Evolutionary conservation across 805 yeast species (phyloP).

Genomic region (Candida caryicola): DNA sequence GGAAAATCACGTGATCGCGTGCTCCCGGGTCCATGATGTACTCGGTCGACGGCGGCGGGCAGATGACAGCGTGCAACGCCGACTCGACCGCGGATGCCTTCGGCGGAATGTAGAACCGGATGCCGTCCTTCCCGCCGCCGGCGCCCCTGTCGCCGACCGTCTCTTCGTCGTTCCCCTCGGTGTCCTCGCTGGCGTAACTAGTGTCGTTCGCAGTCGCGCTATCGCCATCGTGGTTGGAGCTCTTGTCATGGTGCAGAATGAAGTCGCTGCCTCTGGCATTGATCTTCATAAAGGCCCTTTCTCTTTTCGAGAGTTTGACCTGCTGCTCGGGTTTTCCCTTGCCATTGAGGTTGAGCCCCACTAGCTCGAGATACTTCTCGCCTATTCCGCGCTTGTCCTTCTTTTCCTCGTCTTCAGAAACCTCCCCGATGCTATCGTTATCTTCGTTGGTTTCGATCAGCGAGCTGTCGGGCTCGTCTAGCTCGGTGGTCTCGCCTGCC

Average conservation of each 20-base stretch:
- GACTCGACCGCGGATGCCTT: slow-evolving; percentile 43
- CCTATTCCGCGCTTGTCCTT: not conserved
- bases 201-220: not conserved
- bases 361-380: slow-evolving; percentile 8
- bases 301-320: slow-evolving; percentile 9
- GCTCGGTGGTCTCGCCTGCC: not conserved
- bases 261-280: slow-evolving; percentile 18
- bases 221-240: not conserved
- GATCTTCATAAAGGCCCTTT: slow-evolving; percentile 18
- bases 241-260: not conserved
- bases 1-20: slow-evolving; percentile 39
- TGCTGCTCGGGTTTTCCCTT: not conserved
- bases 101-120: slow-evolving; percentile 41
- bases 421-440: slow-evolving; percentile 5
- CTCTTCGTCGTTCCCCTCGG: slow-evolving; percentile 7
- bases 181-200: slow-evolving; percentile 1
- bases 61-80: slow-evolving; percentile 37
- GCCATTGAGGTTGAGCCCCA: slow-evolving; percentile 15
- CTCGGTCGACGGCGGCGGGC: slow-evolving; percentile 37
- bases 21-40: slow-evolving; percentile 33
- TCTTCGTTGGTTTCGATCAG: slow-evolving; percentile 31
- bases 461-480: slow-evolving; percentile 18
- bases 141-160: slow-evolving; percentile 7
- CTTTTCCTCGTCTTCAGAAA: slow-evolving; percentile 2
- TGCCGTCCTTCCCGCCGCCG: not conserved